These are phyloP conservation scores for Ascochyta fabae DNA, from an alignment of 2,329 filamentous ascomycete genomes.

Conservation along the genomic window DNA sequence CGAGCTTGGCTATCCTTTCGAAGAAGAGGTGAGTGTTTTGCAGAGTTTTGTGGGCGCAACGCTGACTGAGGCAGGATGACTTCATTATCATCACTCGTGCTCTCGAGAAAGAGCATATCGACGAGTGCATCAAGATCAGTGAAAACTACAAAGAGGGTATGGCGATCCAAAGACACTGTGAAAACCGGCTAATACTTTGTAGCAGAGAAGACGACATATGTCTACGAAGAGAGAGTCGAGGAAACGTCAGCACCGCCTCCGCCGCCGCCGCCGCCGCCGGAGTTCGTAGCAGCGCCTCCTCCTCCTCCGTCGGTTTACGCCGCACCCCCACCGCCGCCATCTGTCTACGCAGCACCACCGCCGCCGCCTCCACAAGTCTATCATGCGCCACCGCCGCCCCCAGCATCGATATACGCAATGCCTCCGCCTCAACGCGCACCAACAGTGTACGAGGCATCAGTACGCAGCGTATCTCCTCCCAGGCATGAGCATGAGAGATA, in stretches of 20 bases:
- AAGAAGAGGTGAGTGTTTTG: constrained; percentile 73
- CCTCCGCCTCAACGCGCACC: constrained; percentile 30
- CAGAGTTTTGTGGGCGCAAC: not conserved
- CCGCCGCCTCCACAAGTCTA: constrained; percentile 16
- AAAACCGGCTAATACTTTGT: not conserved
- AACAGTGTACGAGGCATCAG: constrained; percentile 42
- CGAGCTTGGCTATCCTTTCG: constrained; percentile 84
- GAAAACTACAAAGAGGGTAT: constrained; percentile 69
- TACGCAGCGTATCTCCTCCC: constrained; percentile 42
- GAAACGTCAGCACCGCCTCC: constrained; percentile 28
- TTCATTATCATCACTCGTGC: constrained; percentile 83
- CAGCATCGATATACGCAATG: constrained; percentile 22
- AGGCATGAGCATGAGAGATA: constrained; percentile 44
- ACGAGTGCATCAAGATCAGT: constrained; percentile 83
- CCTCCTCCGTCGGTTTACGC: constrained; percentile 23
- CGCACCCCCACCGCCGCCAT: constrained; percentile 18
- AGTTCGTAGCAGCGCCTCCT: constrained; percentile 23
- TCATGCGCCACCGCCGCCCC: constrained; percentile 27
- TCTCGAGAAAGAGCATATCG: constrained; percentile 87
- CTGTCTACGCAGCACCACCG: constrained; percentile 22
- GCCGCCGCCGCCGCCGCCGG: constrained; percentile 34
- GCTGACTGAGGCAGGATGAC: constrained; percentile 66
- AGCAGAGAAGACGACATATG: constrained; percentile 46
- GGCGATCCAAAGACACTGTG: constrained; percentile 15
- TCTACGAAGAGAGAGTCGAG: constrained; percentile 40